Conservation (phyloP, 2,329 filamentous ascomycete species). For the Sporothrix phasma region DNA sequence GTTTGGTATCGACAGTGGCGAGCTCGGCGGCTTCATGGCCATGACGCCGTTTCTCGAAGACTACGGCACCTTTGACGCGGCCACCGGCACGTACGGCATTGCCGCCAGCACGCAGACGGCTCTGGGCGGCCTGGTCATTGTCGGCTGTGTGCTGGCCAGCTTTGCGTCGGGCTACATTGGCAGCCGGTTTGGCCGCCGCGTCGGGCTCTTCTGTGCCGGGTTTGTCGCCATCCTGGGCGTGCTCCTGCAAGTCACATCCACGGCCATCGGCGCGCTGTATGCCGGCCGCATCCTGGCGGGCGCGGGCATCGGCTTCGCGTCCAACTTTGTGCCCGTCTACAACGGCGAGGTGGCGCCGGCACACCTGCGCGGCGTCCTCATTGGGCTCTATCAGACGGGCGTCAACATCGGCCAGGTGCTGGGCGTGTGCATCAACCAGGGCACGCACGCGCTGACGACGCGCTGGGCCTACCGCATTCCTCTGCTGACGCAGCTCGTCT, state of each 20-base stretch:
- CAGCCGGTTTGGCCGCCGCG: constrained; percentile 3
- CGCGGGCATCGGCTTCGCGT: constrained; percentile 1
- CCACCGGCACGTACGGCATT: not conserved
- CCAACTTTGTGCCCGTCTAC: constrained; percentile 5
- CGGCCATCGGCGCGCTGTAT: not conserved
- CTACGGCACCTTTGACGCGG: not conserved
- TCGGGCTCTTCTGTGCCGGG: not conserved
- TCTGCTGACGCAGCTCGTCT: not conserved
- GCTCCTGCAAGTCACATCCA: not conserved
- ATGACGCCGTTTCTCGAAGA: constrained; percentile 5
- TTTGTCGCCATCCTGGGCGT: not conserved
- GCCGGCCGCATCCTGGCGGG: not conserved
- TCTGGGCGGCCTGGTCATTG: not conserved
- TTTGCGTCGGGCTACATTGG: not conserved
- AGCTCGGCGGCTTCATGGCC: constrained; percentile 5
- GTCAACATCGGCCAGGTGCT: not conserved
- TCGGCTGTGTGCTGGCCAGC: not conserved
- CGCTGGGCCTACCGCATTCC: constrained; percentile 5
- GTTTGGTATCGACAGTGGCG: constrained; percentile 4
- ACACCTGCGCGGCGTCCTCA: not conserved
- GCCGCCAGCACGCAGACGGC: not conserved
- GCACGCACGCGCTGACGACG: not conserved
- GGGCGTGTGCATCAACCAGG: not conserved
- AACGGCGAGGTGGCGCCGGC: not conserved
- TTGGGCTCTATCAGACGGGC: constrained; percentile 1